phyloP scores from a whole-genome alignment of 139 green algal genomes.

The Deuterostichococcus epilithicus region DNA sequence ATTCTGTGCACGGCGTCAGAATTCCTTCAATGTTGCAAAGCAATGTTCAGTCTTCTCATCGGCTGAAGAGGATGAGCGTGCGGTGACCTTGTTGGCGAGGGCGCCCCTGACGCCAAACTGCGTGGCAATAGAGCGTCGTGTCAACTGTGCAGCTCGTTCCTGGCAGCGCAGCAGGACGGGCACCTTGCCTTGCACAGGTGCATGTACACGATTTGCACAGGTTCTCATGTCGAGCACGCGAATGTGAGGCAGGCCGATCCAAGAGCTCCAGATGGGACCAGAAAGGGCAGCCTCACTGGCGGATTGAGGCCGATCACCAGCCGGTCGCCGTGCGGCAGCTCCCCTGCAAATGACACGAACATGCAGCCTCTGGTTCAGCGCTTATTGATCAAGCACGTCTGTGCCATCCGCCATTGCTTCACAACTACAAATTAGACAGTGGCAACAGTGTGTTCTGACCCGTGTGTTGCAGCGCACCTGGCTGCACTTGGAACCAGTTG shows the following conservation, averaged over 20 bases:
- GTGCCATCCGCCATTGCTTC: neutral
- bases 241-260: no score
- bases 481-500: slow-evolving; percentile 38
- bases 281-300: no score
- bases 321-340: slow-evolving; percentile 4
- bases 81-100: slow-evolving; percentile 1
- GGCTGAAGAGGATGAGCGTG: no score
- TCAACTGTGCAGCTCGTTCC: slow-evolving; percentile 24
- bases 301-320: slow-evolving; percentile 55
- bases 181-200: no score
- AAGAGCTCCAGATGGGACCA: no score
- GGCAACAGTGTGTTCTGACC: neutral
- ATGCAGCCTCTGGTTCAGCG: neutral
- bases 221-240: no score
- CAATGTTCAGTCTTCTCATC: no score
- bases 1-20: no score
- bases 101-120: neutral
- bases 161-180: no score
- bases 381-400: neutral
- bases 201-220: no score
- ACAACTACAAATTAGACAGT: neutral
- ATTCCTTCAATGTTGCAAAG: no score
- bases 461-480: neutral
- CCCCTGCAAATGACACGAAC: neutral
- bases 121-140: neutral